A percentile compares a stretch with the other conserved stretches of the same genome.
These are phyloP conservation scores for Carex sylvatica DNA, from an alignment of 202 grass and related monocot genomes.

Conservation along the genomic window DNA sequence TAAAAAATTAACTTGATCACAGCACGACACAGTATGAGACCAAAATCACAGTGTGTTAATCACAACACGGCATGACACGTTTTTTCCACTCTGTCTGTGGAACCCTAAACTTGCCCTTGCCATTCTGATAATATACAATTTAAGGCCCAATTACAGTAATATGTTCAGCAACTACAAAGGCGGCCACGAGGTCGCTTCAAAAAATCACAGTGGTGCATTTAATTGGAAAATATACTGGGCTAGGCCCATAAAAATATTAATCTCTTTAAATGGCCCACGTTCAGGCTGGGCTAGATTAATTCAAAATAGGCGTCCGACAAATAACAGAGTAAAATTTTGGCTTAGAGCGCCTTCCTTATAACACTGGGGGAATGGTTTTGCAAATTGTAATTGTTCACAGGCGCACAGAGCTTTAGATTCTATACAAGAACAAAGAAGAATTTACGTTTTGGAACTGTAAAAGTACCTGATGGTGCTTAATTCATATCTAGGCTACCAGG, in stretches of 20 bases:
- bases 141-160: too few species aligned
- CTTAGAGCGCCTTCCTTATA: not conserved
- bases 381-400: not conserved
- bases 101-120: too few species aligned
- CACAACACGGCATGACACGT: too few species aligned
- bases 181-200: not conserved
- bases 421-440: not conserved
- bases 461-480: not conserved
- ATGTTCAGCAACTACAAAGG: too few species aligned
- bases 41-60: too few species aligned
- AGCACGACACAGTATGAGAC: too few species aligned
- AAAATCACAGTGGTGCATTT: not conserved
- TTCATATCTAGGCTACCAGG: slow-evolving; percentile 62
- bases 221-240: not conserved
- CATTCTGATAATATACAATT: too few species aligned
- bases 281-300: not conserved
- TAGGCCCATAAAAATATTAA: not conserved
- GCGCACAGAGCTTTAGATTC: not conserved
- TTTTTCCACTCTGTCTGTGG: too few species aligned
- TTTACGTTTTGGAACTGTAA: not conserved
- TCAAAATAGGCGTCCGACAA: not conserved
- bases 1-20: too few species aligned
- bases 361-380: not conserved
- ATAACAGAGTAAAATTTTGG: not conserved
- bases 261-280: not conserved